Percentiles rank a stretch among this genome's conserved stretches.
Conservation (phyloP, 2,329 filamentous ascomycete genomes). For the Fusarium sp. region DNA sequence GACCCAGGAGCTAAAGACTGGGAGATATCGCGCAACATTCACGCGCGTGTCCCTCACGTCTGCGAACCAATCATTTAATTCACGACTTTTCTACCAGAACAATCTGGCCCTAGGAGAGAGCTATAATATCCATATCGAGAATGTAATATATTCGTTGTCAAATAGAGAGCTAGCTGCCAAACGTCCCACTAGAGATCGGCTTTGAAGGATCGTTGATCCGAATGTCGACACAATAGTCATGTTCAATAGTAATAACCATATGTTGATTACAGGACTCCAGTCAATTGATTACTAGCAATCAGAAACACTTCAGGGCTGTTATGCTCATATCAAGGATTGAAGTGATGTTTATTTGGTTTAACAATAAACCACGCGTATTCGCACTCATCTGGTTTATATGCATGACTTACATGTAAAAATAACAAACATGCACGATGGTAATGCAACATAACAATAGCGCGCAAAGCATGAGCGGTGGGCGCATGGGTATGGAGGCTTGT, state of each 20-base stretch:
- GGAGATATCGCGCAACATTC: conserved; percentile 19
- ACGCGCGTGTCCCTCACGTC: conserved; percentile 26
- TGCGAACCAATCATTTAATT: neutral
- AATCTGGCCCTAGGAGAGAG: neutral
- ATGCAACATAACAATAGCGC: conserved; percentile 30
- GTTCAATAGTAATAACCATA: neutral
- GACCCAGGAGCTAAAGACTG: conserved; percentile 3
- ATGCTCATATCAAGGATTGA: neutral
- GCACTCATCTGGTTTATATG: conserved; percentile 12
- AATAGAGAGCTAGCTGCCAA: conserved; percentile 36
- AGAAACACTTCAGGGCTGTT: neutral
- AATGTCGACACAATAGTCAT: neutral
- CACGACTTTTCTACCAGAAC: neutral
- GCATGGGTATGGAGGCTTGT: neutral
- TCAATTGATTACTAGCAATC: neutral
- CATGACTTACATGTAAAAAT: conserved; percentile 31
- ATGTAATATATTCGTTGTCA: neutral
- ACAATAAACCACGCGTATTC: conserved; percentile 4
- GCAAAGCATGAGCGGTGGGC: conserved; percentile 20
- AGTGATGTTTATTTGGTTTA: neutral
- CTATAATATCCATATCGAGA: neutral
- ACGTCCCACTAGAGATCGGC: conserved; percentile 37
- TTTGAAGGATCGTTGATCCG: conserved; percentile 10
- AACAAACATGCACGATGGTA: conserved; percentile 31
- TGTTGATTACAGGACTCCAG: neutral